These are phyloP conservation scores for Didymella exigua DNA, from an alignment of 2,329 filamentous ascomycete genomes.

Conservation along the genomic window DNA sequence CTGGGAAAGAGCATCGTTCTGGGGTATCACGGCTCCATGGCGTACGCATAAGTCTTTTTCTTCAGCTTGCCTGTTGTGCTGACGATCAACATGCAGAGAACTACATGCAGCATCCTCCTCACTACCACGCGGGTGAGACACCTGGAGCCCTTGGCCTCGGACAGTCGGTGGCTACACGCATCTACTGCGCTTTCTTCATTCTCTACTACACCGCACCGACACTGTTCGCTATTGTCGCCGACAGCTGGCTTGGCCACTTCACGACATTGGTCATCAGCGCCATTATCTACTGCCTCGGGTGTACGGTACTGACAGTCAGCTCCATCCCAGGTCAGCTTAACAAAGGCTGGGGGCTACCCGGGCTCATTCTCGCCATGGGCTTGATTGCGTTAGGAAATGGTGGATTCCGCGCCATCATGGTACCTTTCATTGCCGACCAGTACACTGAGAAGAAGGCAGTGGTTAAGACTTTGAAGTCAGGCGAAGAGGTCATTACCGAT, in stretches of 20 bases:
- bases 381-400: conserved; percentile 50
- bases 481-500: conserved; percentile 45
- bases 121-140: conserved; percentile 37
- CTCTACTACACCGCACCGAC: conserved; percentile 52
- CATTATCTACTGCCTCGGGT: conserved; percentile 36
- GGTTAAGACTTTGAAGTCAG: conserved; percentile 30
- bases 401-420: conserved; percentile 44
- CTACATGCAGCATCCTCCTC: conserved; percentile 49
- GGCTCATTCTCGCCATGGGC: conserved; percentile 38
- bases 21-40: conserved; percentile 41
- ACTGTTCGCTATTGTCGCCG: conserved; percentile 46
- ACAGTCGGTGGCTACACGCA: conserved; percentile 54
- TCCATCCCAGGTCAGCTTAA: conserved; percentile 26
- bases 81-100: conserved; percentile 43
- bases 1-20: conserved; percentile 39
- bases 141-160: conserved; percentile 43
- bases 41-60: conserved; percentile 25
- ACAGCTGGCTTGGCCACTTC: conserved; percentile 49
- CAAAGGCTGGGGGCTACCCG: conserved; percentile 34
- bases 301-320: conserved; percentile 28
- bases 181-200: conserved; percentile 63
- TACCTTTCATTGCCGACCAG: conserved; percentile 48
- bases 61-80: not conserved
- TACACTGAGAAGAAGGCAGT: conserved; percentile 32
- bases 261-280: conserved; percentile 44